phyloP scores from a whole-genome alignment of 768 basidiomycete genomes.

The Xerocomellus intermedius region DNA sequence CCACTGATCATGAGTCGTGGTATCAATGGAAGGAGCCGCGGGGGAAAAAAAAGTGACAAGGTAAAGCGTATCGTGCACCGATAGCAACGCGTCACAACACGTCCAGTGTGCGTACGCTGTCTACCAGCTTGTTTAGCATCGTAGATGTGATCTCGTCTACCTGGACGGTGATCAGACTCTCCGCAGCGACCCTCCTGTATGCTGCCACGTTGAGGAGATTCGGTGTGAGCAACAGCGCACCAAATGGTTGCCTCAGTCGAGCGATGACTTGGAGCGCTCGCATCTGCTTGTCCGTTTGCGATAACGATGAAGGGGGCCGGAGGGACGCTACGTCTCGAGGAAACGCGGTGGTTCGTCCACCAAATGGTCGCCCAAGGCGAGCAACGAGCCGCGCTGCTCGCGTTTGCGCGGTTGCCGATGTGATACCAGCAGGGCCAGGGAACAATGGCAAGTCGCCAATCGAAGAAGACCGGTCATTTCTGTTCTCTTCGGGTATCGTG shows the following conservation, averaged over 20 bases:
- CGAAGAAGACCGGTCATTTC: background rate
- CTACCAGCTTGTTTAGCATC: background rate
- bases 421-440: background rate
- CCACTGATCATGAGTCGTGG: too few relatives aligned
- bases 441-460: background rate
- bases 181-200: background rate
- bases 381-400: background rate
- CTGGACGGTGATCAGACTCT: background rate
- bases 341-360: too few relatives aligned
- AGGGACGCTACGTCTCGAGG: background rate
- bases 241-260: background rate
- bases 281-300: background rate
- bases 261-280: background rate
- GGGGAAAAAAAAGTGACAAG: too few relatives aligned
- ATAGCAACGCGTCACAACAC: background rate
- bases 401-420: background rate
- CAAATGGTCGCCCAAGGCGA: background rate
- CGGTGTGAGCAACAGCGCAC: background rate
- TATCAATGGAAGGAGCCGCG: too few relatives aligned
- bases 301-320: background rate
- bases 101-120: background rate
- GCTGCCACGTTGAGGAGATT: background rate
- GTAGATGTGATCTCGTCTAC: background rate
- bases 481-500: background rate
- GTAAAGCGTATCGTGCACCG: too few relatives aligned